phyloP scores from a whole-genome alignment of 2,329 filamentous ascomycete genomes.

The Diaporthe capsici region DNA sequence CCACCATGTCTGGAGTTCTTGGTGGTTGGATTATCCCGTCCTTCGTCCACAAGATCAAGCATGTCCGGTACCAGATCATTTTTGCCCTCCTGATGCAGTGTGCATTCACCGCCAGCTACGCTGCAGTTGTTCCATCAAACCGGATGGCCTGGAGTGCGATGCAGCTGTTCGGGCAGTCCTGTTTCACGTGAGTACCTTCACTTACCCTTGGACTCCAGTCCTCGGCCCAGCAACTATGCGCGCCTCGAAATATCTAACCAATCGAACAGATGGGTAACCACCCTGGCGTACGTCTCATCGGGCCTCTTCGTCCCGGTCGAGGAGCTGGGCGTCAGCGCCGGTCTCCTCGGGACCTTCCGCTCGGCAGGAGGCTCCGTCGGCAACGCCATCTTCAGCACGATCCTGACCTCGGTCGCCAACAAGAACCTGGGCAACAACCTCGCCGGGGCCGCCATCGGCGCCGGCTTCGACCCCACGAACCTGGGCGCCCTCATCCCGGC shows the following conservation, averaged over 20 bases:
- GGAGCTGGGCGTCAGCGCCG: slow-evolving; percentile 50
- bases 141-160: slow-evolving; percentile 49
- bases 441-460: slow-evolving; percentile 46
- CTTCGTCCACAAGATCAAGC: slow-evolving; percentile 50
- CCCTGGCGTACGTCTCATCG: slow-evolving; percentile 48
- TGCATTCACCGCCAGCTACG: slow-evolving; percentile 48
- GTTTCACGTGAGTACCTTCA: slow-evolving; percentile 45
- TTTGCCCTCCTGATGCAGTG: slow-evolving; percentile 50
- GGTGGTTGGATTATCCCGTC: slow-evolving; percentile 50
- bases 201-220: too few species aligned
- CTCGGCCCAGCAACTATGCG: too few species aligned
- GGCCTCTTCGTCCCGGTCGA: slow-evolving; percentile 50
- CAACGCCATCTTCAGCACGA: slow-evolving; percentile 53
- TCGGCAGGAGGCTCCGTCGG: slow-evolving; percentile 51
- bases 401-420: slow-evolving; percentile 49
- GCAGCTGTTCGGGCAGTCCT: slow-evolving; percentile 50
- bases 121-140: slow-evolving; percentile 47
- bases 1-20: slow-evolving; percentile 45
- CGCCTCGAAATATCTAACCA: background rate
- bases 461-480: slow-evolving; percentile 45
- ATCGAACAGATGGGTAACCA: slow-evolving; percentile 46
- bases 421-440: slow-evolving; percentile 48
- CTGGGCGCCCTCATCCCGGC: slow-evolving; percentile 48
- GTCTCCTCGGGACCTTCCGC: slow-evolving; percentile 51
- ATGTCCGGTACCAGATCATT: slow-evolving; percentile 50